Percentiles rank a stretch among this genome's conserved stretches.
These are phyloP conservation scores for Diospyros lotus DNA, from an alignment of 148 eudicot genomes.

Conservation along the genomic window DNA sequence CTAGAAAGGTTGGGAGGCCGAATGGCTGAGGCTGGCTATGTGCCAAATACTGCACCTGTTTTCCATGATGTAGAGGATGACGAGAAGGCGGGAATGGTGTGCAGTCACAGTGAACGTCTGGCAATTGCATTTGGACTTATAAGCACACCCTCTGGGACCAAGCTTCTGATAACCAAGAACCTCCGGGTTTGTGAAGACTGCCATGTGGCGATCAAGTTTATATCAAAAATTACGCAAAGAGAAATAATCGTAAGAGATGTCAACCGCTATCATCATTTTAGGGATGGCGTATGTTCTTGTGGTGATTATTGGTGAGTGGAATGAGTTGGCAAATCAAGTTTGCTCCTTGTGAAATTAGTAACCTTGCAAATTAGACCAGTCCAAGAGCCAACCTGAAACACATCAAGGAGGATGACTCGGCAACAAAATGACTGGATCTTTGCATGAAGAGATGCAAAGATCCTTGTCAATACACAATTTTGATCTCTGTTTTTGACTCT, in stretches of 20 bases:
- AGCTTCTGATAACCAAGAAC: slow-evolving; percentile 28
- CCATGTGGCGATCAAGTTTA: slow-evolving; percentile 57
- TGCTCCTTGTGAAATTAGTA: slow-evolving; percentile 2
- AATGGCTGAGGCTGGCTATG: slow-evolving; percentile 49
- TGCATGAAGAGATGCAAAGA: too few relatives aligned
- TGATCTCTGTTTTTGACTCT: too few relatives aligned
- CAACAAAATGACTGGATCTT: too few relatives aligned
- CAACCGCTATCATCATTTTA: slow-evolving; percentile 45
- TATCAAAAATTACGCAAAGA: slow-evolving; percentile 30
- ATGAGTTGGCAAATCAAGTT: neutral
- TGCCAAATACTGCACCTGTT: slow-evolving; percentile 44
- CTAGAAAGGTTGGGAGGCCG: slow-evolving; percentile 39
- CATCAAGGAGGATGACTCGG: neutral
- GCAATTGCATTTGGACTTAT: slow-evolving; percentile 74
- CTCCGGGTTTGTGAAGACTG: slow-evolving; percentile 65
- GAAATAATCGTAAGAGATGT: slow-evolving; percentile 28
- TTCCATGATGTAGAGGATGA: slow-evolving; percentile 63
- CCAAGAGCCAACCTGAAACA: neutral
- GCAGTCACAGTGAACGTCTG: slow-evolving; percentile 61
- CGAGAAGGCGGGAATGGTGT: slow-evolving; percentile 57
- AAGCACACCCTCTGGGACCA: slow-evolving; percentile 25
- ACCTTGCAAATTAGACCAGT: neutral
- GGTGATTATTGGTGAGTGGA: slow-evolving; percentile 52
- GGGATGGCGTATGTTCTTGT: slow-evolving; percentile 64
- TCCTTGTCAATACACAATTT: too few relatives aligned